phyloP scores from a whole-genome alignment of 495 filamentous ascomycete species.

The Penicillium verhagenii region DNA sequence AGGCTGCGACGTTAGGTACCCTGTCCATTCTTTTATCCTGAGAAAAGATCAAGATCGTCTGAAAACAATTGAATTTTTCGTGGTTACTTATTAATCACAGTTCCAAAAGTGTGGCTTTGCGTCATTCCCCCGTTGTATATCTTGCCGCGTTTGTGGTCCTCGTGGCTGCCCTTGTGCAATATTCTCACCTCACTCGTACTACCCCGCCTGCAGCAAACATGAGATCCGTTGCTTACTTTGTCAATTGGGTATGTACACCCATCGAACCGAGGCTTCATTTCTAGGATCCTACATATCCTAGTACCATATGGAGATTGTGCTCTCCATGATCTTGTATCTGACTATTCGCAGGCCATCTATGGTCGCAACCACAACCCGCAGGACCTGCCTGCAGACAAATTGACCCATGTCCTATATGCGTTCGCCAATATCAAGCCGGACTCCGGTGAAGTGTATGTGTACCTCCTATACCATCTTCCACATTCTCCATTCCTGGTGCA shows the following conservation, averaged over 20 bases:
- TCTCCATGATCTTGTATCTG: background rate
- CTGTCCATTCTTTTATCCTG: conserved; percentile 1
- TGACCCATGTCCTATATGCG: conserved; percentile 91
- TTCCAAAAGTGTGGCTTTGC: conserved; percentile 17
- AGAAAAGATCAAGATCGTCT: background rate
- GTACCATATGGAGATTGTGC: background rate
- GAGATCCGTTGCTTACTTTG: conserved; percentile 54
- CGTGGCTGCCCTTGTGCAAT: conserved; percentile 24
- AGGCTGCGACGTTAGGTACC: conserved; percentile 34
- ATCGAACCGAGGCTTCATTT: too few relatives aligned
- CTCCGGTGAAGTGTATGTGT: conserved; percentile 72
- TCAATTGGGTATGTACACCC: conserved; percentile 51
- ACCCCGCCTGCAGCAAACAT: conserved; percentile 21
- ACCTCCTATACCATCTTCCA: too few relatives aligned
- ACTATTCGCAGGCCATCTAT: conserved; percentile 71
- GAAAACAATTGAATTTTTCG: background rate
- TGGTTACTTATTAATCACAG: background rate
- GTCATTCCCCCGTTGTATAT: conserved; percentile 11
- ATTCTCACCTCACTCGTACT: conserved; percentile 8
- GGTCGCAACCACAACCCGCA: conserved; percentile 80
- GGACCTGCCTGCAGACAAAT: conserved; percentile 79
- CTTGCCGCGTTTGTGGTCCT: conserved; percentile 19
- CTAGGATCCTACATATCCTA: background rate
- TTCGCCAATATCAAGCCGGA: conserved; percentile 81
- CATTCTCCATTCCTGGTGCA: background rate